Conservation (phyloP, 1,139 yeast species). For the Kluyveromyces sp. region DNA sequence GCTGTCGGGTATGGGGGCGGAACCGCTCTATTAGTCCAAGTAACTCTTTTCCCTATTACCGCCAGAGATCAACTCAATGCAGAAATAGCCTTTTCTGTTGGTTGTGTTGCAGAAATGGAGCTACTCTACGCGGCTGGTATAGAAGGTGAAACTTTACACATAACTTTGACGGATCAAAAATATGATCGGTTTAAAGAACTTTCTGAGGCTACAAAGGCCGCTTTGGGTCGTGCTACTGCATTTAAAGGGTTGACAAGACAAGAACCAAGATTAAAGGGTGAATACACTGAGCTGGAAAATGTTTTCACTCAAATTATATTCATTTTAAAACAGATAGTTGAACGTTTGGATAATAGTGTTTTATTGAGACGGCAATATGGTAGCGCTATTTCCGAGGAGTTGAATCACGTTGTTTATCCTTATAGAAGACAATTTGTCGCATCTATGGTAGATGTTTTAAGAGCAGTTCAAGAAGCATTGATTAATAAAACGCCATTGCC, state of each 20-base stretch:
- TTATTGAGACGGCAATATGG: conserved; percentile 39
- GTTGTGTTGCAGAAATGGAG: conserved; percentile 35
- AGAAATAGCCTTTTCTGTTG: conserved; percentile 36
- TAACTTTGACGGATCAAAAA: conserved; percentile 24
- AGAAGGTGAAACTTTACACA: conserved; percentile 30
- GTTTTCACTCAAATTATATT: conserved; percentile 40
- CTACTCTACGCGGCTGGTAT: conserved; percentile 35
- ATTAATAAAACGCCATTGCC: conserved; percentile 40
- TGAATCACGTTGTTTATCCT: conserved; percentile 34
- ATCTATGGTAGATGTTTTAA: conserved; percentile 31
- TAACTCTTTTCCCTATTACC: conserved; percentile 38
- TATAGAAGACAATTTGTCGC: conserved; percentile 41
- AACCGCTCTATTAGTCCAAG: conserved; percentile 39
- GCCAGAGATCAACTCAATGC: conserved; percentile 39
- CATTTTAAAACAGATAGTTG: conserved; percentile 40
- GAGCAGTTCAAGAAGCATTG: conserved; percentile 39
- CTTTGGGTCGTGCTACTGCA: conserved; percentile 36
- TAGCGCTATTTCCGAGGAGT: conserved; percentile 39
- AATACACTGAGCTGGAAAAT: conserved; percentile 34
- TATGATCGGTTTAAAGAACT: conserved; percentile 26
- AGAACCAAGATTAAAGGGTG: conserved; percentile 44
- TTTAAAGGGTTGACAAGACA: conserved; percentile 36
- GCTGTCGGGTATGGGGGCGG: conserved; percentile 45
- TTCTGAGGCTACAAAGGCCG: conserved; percentile 33
- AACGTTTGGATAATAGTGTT: conserved; percentile 40